Conservation (phyloP, 169 alveolate species). For the Eimeria sp. region DNA sequence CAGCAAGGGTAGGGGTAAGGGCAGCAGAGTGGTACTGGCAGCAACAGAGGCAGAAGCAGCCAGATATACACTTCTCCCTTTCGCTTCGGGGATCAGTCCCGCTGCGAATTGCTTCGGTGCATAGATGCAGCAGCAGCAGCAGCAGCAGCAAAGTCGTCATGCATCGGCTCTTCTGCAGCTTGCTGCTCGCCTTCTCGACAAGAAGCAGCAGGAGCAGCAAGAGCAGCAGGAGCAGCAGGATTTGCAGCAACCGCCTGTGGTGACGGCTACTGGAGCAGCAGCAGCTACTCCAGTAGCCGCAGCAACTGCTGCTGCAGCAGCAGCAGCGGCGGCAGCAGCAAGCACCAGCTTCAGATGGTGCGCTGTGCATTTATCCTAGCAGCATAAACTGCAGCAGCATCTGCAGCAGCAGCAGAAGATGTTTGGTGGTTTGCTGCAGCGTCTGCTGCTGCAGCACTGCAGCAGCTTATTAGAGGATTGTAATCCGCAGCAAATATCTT, state of each 20-base stretch:
- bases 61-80: not conserved
- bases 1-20: not conserved
- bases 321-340: not conserved
- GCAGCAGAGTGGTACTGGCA: too few relatives aligned
- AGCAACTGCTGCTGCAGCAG: constrained; percentile 9
- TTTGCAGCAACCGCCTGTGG: not conserved
- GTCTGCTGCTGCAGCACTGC: constrained; percentile 66
- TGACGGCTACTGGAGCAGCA: not conserved
- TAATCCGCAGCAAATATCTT: not conserved
- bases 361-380: not conserved
- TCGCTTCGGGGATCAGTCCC: not conserved
- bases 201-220: constrained; percentile 1
- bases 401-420: constrained; percentile 2
- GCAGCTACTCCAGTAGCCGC: not conserved
- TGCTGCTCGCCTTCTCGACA: not conserved
- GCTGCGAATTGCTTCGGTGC: not conserved
- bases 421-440: constrained; percentile 38
- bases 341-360: not conserved
- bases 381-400: not conserved
- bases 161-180: not conserved
- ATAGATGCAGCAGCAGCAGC: constrained; percentile 20
- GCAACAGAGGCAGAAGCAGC: too few relatives aligned
- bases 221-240: constrained; percentile 3
- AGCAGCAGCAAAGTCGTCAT: not conserved
- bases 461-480: constrained; percentile 33